These are phyloP conservation scores for Favolaschia claudopus DNA, from an alignment of 768 basidiomycete genomes.

Conservation along the genomic window DNA sequence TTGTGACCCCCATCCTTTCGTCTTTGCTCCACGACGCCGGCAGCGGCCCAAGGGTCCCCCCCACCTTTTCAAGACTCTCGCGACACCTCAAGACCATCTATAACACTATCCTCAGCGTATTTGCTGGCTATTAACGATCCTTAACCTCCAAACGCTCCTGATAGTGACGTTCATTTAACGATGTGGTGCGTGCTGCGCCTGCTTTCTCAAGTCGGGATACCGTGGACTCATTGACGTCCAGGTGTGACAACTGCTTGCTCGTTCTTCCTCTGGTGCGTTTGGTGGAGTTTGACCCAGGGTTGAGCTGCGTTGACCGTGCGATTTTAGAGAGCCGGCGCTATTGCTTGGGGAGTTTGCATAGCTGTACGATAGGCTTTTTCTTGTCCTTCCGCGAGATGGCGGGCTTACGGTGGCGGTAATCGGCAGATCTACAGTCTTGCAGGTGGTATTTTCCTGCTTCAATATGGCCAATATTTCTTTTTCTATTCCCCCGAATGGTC, in stretches of 20 bases:
- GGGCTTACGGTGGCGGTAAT: not conserved
- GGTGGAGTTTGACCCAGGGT: conserved; percentile 28
- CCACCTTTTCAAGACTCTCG: conserved; percentile 13
- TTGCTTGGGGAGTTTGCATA: conserved; percentile 72
- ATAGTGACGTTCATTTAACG: conserved; percentile 27
- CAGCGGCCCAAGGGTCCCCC: conserved; percentile 13
- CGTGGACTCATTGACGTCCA: conserved; percentile 38
- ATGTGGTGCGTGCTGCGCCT: conserved; percentile 36
- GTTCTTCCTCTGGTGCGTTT: conserved; percentile 71
- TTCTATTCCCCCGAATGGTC: conserved; percentile 76
- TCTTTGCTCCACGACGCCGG: conserved; percentile 27
- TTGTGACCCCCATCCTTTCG: conserved; percentile 25
- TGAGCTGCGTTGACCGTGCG: conserved; percentile 37
- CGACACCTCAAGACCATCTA: conserved; percentile 26
- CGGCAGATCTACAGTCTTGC: conserved; percentile 71
- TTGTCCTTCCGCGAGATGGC: not conserved
- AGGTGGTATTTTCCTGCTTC: conserved; percentile 69
- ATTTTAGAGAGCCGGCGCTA: conserved; percentile 70
- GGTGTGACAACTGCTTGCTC: conserved; percentile 85
- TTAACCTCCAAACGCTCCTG: conserved; percentile 18
- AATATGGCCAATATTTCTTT: conserved; percentile 68
- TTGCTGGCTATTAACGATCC: conserved; percentile 7
- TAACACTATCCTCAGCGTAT: not conserved
- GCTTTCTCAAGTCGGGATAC: conserved; percentile 26
- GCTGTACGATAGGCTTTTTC: conserved; percentile 52